Evolutionary conservation across 768 basidiomycete species (phyloP).

Genomic region (Dentipellis sp.): DNA sequence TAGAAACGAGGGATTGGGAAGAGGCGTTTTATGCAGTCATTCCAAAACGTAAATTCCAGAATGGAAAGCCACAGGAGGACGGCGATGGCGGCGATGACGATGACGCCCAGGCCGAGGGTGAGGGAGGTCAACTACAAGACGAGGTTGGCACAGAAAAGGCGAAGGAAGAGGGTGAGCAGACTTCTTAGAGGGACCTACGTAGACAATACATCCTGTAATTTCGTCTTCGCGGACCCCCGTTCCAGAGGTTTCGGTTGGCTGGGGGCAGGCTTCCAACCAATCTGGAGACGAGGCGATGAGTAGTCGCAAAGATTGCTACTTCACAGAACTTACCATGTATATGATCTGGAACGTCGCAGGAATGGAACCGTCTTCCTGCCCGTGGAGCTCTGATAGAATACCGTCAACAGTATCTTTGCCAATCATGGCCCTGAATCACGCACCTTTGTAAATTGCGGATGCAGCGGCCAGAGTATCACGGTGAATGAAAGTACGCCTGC

Average conservation of each 20-base stretch:
- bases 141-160: neutral
- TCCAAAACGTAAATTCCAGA: constrained; percentile 81
- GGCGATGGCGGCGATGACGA: neutral
- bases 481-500: constrained; percentile 57
- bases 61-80: constrained; percentile 24
- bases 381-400: constrained; percentile 60
- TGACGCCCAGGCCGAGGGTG: neutral
- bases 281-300: constrained; percentile 29
- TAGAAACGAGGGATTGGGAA: constrained; percentile 81
- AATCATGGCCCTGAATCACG: neutral
- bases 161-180: neutral
- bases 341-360: constrained; percentile 97
- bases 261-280: constrained; percentile 75
- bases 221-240: constrained; percentile 52
- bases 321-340: constrained; percentile 58
- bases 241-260: constrained; percentile 58
- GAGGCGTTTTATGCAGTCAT: constrained; percentile 82
- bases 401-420: neutral
- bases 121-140: neutral
- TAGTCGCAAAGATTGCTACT: neutral
- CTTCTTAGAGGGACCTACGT: constrained; percentile 6
- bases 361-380: constrained; percentile 71
- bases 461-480: constrained; percentile 88
- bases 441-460: constrained; percentile 89
- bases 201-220: constrained; percentile 50